Evolutionary conservation across 2,329 filamentous ascomycete genomes (phyloP).

Genomic region (Seiridium cupressi): DNA sequence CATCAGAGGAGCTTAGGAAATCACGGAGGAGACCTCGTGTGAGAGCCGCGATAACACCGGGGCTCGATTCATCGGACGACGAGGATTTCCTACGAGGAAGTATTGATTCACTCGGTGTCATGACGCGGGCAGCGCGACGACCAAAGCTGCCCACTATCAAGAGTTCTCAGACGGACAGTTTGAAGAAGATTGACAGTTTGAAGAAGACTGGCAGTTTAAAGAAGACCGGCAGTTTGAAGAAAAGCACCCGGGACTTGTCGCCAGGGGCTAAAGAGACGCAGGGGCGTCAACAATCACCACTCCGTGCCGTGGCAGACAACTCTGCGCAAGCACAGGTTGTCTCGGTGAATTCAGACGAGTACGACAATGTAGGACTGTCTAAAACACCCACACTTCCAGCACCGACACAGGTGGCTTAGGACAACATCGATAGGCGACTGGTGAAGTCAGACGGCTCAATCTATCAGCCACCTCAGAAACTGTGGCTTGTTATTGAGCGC

Average conservation of each 20-base stretch:
- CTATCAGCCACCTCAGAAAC: not conserved
- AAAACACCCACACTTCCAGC: not conserved
- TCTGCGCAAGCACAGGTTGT: not conserved
- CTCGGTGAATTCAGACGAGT: not conserved
- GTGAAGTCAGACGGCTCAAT: not conserved
- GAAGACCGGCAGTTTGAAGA: not conserved
- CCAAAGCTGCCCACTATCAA: slow-evolving; percentile 23
- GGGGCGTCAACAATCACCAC: slow-evolving; percentile 7
- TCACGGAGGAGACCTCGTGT: slow-evolving; percentile 14
- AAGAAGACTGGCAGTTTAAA: not conserved
- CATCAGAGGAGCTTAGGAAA: slow-evolving; percentile 16
- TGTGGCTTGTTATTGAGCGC: not conserved
- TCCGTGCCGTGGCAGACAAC: slow-evolving; percentile 2
- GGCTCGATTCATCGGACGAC: slow-evolving; percentile 19
- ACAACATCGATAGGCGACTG: not conserved
- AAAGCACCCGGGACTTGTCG: not conserved
- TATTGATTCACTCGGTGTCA: slow-evolving; percentile 19
- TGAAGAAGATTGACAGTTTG: not conserved
- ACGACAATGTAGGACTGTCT: not conserved
- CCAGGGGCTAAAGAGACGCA: not conserved
- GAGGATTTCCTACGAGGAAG: slow-evolving; percentile 19
- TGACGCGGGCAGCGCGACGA: slow-evolving; percentile 17
- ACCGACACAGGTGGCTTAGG: not conserved
- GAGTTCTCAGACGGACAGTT: slow-evolving; percentile 16
- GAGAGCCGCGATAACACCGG: slow-evolving; percentile 10